Percentiles rank a stretch among this genome's conserved stretches.
These are phyloP conservation scores for Beauveria scarabaeidicola DNA, from an alignment of 2,329 filamentous ascomycete genomes.

Conservation along the genomic window DNA sequence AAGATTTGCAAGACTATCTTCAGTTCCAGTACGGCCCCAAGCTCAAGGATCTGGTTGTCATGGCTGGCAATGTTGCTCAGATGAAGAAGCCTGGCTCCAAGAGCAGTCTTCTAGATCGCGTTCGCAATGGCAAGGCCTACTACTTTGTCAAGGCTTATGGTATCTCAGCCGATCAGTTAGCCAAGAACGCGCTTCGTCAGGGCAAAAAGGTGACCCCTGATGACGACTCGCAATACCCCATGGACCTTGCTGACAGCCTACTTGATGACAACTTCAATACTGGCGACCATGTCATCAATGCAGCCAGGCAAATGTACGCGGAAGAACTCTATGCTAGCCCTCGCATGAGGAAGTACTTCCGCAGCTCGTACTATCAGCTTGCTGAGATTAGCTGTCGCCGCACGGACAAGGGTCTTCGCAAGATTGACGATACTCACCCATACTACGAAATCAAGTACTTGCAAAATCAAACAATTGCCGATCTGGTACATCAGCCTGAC, in stretches of 20 bases:
- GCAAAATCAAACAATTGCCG: constrained; percentile 74
- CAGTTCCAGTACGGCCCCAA: constrained; percentile 87
- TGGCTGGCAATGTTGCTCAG: constrained; percentile 54
- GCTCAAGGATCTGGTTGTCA: constrained; percentile 67
- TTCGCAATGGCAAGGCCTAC: constrained; percentile 72
- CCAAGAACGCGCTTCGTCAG: constrained; percentile 72
- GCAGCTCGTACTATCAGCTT: constrained; percentile 73
- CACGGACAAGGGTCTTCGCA: constrained; percentile 87
- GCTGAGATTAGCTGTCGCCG: constrained; percentile 80
- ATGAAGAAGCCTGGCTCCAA: constrained; percentile 77
- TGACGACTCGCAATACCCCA: constrained; percentile 69
- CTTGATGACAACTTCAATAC: constrained; percentile 67
- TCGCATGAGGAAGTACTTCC: constrained; percentile 79
- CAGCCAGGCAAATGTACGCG: constrained; percentile 78
- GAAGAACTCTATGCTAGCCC: constrained; percentile 87
- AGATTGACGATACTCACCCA: constrained; percentile 89
- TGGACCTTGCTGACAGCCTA: constrained; percentile 78
- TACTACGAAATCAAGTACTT: constrained; percentile 99
- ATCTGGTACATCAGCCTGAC: constrained; percentile 76
- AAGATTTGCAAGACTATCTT: constrained; percentile 92
- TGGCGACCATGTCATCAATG: constrained; percentile 64
- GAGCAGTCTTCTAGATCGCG: constrained; percentile 72
- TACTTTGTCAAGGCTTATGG: constrained; percentile 82
- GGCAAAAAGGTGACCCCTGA: constrained; percentile 77
- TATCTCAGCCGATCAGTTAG: constrained; percentile 80